Base-by-base conservation (phyloP, 2,329 filamentous ascomycete species). In the Pseudogymnoascus sp. region DNA sequence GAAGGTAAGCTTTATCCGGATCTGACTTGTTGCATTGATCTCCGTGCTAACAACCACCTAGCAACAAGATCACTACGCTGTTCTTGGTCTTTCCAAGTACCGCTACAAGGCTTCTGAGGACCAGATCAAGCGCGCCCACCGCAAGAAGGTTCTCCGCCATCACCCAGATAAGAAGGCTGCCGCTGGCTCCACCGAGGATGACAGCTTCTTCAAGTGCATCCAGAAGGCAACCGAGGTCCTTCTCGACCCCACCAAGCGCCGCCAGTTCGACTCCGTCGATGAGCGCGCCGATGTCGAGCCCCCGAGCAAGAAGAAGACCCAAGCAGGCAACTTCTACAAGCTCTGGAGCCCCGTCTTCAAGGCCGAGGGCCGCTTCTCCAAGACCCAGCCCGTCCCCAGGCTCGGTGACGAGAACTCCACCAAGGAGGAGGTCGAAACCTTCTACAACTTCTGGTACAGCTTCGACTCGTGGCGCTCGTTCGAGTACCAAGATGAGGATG, bases 401-500 rank as follows among this genome's bases (percentile, higher is more conserved):
- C 87, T 99, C 64, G 95, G 95, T 66, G 84, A 91, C 73, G 90
- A 91, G 68, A 89, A 96, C 69, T 88, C 90, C 73, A 85, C 85
- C 71, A 90, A 93, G 78, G 90, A 96, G 74, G 88, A 96, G 7
- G 95, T 99, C 56, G 93, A 97, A 74, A 81, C 82, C 62, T 99
- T 99, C 78, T 99, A 99, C 85, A 96, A 99, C 84, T 99, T 97
- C 83, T 99, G 90, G 88, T 99, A 97, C 84, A 96, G 93, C 84
- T 96, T 99, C 72, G 95, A 99, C 83, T 95, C 89, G 77, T 99
- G 95, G 95, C 85, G 95, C 66, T 88, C 90, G 2, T 99, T 99
- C 73, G 95, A 99, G 80, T 99, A 99, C 78, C 89, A 96, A 65
- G 95, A 99, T 74, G 95, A 99, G 82, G 95, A 99, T 75, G 93